Conservation (phyloP, 129 eudicot genomes). For the Logfia minima region DNA sequence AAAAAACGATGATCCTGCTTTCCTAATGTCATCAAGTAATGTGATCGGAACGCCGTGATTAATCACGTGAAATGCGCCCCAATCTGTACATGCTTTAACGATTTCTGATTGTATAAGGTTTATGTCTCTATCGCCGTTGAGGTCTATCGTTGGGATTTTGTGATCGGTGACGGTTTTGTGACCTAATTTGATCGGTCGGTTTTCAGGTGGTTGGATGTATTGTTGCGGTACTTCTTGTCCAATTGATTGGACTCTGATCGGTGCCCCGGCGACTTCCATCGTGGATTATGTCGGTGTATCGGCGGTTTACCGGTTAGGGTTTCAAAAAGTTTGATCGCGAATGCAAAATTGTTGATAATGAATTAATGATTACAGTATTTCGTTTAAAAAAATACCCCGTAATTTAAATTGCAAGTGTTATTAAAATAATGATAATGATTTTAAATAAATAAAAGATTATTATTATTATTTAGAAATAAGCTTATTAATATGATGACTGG, state of each 20-base stretch:
- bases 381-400: too few relatives aligned
- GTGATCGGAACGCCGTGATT: constrained; percentile 58
- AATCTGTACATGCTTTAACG: constrained; percentile 52
- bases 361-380: too few relatives aligned
- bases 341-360: background rate
- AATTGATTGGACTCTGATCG: constrained; percentile 61
- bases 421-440: too few relatives aligned
- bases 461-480: too few relatives aligned
- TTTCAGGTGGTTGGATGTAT: constrained; percentile 77
- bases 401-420: too few relatives aligned
- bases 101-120: constrained; percentile 29
- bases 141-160: constrained; percentile 52
- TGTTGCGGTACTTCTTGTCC: constrained; percentile 63
- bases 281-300: background rate
- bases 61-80: constrained; percentile 88
- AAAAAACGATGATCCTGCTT: constrained; percentile 53
- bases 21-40: constrained; percentile 51
- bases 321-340: background rate
- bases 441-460: too few relatives aligned
- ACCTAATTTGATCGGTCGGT: constrained; percentile 39
- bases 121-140: constrained; percentile 11
- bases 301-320: background rate
- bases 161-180: background rate
- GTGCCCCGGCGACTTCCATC: constrained; percentile 48
- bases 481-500: too few relatives aligned